Evolutionary conservation across 106 monocot species (phyloP), one percentile per base, ranked within the genome.

Genomic region (Allium fistulosum): DNA sequence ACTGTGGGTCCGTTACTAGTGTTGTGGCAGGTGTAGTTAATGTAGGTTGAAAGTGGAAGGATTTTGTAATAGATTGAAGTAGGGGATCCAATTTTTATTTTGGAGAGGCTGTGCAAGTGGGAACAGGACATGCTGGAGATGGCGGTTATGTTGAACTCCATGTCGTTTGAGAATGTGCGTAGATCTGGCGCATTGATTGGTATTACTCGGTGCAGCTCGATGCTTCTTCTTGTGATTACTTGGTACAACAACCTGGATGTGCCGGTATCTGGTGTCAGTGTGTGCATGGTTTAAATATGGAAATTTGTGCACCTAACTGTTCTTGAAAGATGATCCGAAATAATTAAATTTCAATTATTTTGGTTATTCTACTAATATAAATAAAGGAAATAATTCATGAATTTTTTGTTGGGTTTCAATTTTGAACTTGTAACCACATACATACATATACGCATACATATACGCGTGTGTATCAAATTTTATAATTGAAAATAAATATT

Each of bases 61-160:
- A 81, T 76, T 72, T 79, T 88, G 71, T 81, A 86, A 74, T 88
- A 84, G 16, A 94, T 70, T 62, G 73, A 83, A 27, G 85, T 88
- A 61, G 91, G 91, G 49, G 26, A 86, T 7, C 85, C 87, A 62
- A 76, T 69, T 47, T 82, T 65, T 56, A 95, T 48, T 9, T 79
- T 72, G 58, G 78, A 48, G 71, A 81, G 91, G 16, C 76, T 73
- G 48, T 84, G 78, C 59, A 91, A 70, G 51, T 95, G 85, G 46
- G 91, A 85, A 78, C 95, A 95, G 49, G 69, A 83, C 95, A 91
- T 91, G 79, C 91, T 85, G 73, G 95, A 95, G 66, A 95, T 65
- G 7, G 85, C 67, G 17, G 95, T 95, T 46, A 95, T 82, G 65
- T 91, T 91, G 60, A 95, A 91, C 76, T 91, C 90, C 80, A 95